Evolutionary conservation across 805 yeast species (phyloP).

Genomic region (Kuraishia piskuri): DNA sequence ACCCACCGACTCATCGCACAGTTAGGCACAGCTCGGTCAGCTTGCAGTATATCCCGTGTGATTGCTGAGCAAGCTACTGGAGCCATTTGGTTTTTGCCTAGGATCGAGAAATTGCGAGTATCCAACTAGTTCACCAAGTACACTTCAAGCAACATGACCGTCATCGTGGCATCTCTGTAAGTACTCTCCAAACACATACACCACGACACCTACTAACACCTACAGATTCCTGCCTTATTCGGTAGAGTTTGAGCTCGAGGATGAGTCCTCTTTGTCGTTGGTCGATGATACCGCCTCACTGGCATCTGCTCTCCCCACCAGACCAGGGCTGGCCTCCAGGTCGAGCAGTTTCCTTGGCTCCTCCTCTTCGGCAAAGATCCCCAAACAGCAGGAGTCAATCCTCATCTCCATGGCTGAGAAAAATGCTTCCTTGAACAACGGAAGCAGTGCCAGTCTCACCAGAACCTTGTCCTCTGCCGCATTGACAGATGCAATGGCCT

Average conservation of each 20-base stretch:
- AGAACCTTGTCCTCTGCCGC: constrained; percentile 5
- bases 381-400: neutral
- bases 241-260: constrained; percentile 51
- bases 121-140: too few relatives aligned
- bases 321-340: neutral
- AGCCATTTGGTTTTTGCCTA: too few relatives aligned
- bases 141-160: constrained; percentile 36
- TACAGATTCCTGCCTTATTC: constrained; percentile 62
- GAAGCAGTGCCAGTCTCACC: constrained; percentile 9
- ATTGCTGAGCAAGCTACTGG: too few relatives aligned
- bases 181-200: constrained; percentile 22
- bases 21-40: too few relatives aligned
- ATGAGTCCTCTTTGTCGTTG: constrained; percentile 9
- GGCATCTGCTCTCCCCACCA: neutral
- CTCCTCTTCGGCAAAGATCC: neutral
- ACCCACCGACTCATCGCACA: too few relatives aligned
- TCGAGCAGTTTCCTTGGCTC: constrained; percentile 3
- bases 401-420: constrained; percentile 8
- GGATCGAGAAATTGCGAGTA: too few relatives aligned
- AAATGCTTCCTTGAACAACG: constrained; percentile 3
- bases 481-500: constrained; percentile 5
- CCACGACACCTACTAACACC: neutral
- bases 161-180: constrained; percentile 62
- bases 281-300: neutral
- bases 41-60: too few relatives aligned